These are phyloP conservation scores for Ophiostoma novo-ulmi DNA, from an alignment of 2,329 filamentous ascomycete genomes.

Conservation along the genomic window DNA sequence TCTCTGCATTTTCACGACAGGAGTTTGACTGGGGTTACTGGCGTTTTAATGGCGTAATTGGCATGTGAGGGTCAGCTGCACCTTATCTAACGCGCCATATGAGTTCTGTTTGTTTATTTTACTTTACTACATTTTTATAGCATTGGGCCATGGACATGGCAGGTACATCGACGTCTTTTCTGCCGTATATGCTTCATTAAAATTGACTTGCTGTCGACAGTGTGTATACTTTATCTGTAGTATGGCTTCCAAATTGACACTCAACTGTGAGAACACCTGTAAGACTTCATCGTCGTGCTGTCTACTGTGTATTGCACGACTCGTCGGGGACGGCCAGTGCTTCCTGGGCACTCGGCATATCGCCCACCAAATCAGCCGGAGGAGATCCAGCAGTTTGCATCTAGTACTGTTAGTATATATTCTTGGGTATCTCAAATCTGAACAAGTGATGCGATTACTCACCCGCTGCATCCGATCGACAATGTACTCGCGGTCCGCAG, in stretches of 20 bases:
- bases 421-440: background rate
- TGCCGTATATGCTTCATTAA: background rate
- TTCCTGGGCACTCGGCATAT: constrained; percentile 79
- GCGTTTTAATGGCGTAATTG: constrained; percentile 1
- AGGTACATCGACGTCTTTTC: background rate
- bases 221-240: background rate
- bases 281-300: background rate
- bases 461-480: constrained; percentile 98
- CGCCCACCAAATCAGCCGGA: constrained; percentile 83
- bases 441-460: constrained; percentile 30
- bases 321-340: constrained; percentile 57
- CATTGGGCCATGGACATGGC: background rate
- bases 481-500: constrained; percentile 80
- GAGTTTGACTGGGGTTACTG: background rate
- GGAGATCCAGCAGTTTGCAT: constrained; percentile 96
- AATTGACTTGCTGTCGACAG: background rate
- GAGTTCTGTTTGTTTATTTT: background rate
- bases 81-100: background rate
- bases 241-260: background rate
- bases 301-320: constrained; percentile 56
- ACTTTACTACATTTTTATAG: background rate
- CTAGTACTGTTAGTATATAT: constrained; percentile 42
- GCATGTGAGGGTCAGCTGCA: background rate
- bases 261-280: background rate
- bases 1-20: background rate